Evolutionary conservation across 495 filamentous ascomycete species (phyloP), one percentile per base, ranked within the genome.

Genomic region (Aspergillus nidulans): DNA sequence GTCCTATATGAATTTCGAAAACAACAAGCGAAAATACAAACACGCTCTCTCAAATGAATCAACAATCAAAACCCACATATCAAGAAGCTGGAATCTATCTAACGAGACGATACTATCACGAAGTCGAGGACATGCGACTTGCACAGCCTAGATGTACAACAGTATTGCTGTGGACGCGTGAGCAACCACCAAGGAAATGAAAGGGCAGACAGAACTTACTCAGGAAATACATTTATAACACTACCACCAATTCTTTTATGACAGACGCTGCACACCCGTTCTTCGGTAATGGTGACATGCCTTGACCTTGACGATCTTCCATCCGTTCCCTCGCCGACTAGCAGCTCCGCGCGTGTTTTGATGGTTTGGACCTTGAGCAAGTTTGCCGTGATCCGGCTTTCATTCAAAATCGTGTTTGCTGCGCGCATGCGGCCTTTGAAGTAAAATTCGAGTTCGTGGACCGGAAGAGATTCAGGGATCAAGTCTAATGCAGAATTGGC

Each of bases 171-270:
- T 21, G 18, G 47, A 39, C 6, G 30, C 55, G 62, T 74, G 56
- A 71, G 67, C 53, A 43, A 59, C 13, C 12, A 28, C 59, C 6
- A 0, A 42, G 28, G 23, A 53, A 9, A 6, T 49, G 21, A 54
- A 34, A 7, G 36, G n/a, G n/a, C 15, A 4, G 26, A 28, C 10
- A 47, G 48, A 62, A 80, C 75, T 66, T 75, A 81, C 82, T 85
- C 81, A 40, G 87, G 84, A 64, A 83, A 81, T 51, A 88, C 85
- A 65, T 84, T 81, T 49, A 97, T 87, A 18, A 95, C 94, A 69
- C 87, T 94, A 13, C 89, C 85, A 6, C 95, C 94, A 57, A 98
- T 79, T 53, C 94, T 74, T 74, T 96, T 97, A 68, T 95, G 86
- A 66, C 94, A 98, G 34, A 94, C 87, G 10, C 87, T 85, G 67